These are phyloP conservation scores for Amanita phalloides DNA, from an alignment of 768 basidiomycete genomes.

Conservation along the genomic window DNA sequence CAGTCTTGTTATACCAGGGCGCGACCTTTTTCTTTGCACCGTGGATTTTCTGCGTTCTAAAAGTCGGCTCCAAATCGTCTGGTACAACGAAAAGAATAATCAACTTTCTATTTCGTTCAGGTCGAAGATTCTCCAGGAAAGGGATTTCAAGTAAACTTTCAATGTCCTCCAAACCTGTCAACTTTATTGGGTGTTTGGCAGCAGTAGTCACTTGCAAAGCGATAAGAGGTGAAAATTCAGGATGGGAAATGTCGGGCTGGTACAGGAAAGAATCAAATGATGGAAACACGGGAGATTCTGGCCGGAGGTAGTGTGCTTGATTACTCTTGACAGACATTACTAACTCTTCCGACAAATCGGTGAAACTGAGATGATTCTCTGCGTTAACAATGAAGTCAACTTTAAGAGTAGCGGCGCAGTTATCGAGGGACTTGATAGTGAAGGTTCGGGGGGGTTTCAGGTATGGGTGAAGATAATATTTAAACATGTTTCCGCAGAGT, in stretches of 20 bases:
- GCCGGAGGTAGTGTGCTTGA: background rate
- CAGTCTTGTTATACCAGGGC: background rate
- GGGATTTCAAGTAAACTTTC: background rate
- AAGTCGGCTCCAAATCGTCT: background rate
- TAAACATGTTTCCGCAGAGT: background rate
- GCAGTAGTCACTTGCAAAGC: background rate
- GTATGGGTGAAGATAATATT: background rate
- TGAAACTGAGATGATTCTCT: background rate
- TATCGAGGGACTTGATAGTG: background rate
- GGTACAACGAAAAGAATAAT: background rate
- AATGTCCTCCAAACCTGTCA: background rate
- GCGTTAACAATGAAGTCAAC: background rate
- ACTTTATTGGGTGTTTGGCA: background rate
- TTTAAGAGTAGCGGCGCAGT: background rate
- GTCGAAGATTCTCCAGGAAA: background rate
- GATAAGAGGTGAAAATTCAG: background rate
- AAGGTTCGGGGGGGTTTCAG: background rate
- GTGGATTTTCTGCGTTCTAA: background rate
- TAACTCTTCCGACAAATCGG: background rate
- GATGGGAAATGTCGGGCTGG: background rate
- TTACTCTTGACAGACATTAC: background rate
- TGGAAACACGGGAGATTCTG: background rate
- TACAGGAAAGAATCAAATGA: too few species aligned
- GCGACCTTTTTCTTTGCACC: background rate
- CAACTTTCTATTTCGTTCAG: background rate